A percentile compares a stretch with the other conserved stretches of the same genome.
Conservation (phyloP, 2,329 filamentous ascomycete species). For the Epichloe amarillans region DNA sequence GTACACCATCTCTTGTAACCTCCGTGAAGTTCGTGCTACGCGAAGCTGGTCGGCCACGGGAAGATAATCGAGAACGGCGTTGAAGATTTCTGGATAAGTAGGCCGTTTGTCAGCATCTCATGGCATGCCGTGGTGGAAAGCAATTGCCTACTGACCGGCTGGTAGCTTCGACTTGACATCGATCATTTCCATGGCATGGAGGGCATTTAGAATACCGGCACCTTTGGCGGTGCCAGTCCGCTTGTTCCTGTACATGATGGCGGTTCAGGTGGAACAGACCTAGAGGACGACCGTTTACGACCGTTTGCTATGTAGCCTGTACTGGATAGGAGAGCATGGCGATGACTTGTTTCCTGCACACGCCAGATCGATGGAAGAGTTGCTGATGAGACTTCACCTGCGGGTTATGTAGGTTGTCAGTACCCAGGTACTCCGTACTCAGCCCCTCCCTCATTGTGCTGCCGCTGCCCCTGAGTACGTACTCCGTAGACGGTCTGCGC, state of each 20-base stretch:
- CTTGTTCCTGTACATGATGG: constrained; percentile 30
- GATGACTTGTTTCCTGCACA: neutral
- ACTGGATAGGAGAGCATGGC: neutral
- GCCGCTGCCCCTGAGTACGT: too few species aligned
- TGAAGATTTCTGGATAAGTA: constrained; percentile 59
- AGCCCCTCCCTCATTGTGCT: too few species aligned
- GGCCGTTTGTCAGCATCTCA: constrained; percentile 1
- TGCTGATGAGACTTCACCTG: neutral
- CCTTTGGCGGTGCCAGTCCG: constrained; percentile 25
- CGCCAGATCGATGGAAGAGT: too few species aligned
- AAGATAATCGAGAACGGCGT: constrained; percentile 78
- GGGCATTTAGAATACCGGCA: constrained; percentile 54
- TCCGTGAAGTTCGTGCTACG: constrained; percentile 71
- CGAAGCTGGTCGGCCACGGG: constrained; percentile 73
- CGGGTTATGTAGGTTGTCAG: neutral
- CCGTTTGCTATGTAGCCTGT: neutral
- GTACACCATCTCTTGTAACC: constrained; percentile 95
- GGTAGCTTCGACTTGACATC: constrained; percentile 67
- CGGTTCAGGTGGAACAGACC: neutral
- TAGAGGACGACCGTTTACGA: constrained; percentile 3
- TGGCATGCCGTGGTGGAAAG: neutral
- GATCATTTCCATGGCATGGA: constrained; percentile 71
- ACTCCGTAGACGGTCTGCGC: too few species aligned
- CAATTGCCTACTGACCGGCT: constrained; percentile 43
- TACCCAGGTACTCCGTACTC: too few species aligned